A percentile compares a stretch with the other conserved stretches of the same genome.
Conservation (phyloP, 257 asterid genomes). For the Coffea canephora region DNA sequence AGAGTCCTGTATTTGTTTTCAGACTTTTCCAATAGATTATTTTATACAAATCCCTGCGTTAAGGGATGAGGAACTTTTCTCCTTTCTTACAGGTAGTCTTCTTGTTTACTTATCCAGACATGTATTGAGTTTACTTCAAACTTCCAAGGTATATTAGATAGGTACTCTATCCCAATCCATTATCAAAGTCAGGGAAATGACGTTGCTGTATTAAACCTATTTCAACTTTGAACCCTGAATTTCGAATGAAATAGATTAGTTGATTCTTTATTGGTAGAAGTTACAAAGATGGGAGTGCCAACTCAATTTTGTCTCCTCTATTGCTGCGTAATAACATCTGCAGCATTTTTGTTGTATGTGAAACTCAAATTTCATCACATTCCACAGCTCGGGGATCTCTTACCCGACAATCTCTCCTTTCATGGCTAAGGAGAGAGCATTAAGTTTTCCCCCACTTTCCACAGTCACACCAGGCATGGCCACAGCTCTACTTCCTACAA, state of each 20-base stretch:
- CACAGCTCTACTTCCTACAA: conserved; percentile 60
- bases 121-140: background rate
- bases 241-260: background rate
- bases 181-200: background rate
- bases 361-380: background rate
- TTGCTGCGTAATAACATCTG: background rate
- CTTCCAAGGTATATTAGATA: background rate
- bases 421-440: conserved; percentile 63
- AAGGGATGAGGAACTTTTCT: background rate
- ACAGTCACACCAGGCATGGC: conserved; percentile 62
- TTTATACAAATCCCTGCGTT: background rate
- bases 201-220: background rate
- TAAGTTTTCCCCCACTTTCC: conserved; percentile 41
- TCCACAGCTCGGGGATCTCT: too few relatives aligned
- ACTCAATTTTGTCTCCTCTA: background rate
- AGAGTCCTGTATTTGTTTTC: conserved; percentile 60
- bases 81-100: background rate
- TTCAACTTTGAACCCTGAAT: background rate
- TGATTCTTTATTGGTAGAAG: background rate
- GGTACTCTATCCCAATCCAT: background rate
- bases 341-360: background rate
- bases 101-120: background rate
- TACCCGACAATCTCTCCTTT: conserved; percentile 54
- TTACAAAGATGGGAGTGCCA: background rate
- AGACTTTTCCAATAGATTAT: conserved; percentile 52